Conservation (phyloP, 148 eudicot species). For the Fallopia convolvulus region DNA sequence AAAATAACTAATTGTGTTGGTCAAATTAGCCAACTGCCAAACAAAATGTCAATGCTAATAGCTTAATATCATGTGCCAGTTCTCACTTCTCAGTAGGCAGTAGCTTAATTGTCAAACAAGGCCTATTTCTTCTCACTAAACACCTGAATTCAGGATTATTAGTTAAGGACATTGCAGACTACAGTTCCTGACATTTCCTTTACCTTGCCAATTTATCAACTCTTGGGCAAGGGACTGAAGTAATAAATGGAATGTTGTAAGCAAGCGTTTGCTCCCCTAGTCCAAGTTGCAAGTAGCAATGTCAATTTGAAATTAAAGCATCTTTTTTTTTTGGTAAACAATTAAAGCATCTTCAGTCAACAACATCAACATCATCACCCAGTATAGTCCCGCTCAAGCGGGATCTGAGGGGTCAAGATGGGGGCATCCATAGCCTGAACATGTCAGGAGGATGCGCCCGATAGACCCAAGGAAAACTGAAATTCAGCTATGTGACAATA, state of each 20-base stretch:
- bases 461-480: too few relatives aligned
- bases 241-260: background rate
- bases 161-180: background rate
- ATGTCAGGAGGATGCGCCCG: too few relatives aligned
- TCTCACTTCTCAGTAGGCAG: background rate
- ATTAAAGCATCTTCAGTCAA: too few relatives aligned
- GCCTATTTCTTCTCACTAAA: background rate
- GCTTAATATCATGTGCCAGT: background rate
- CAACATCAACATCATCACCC: too few relatives aligned
- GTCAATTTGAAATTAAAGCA: background rate
- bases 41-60: background rate
- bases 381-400: too few relatives aligned
- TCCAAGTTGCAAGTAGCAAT: background rate
- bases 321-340: background rate
- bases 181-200: background rate
- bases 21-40: background rate
- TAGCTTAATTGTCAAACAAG: background rate
- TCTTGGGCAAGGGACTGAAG: background rate
- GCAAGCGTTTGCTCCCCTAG: background rate
- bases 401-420: too few relatives aligned
- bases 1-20: background rate
- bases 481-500: too few relatives aligned
- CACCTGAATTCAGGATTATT: background rate
- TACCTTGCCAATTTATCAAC: too few relatives aligned
- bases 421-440: too few relatives aligned